Percentiles rank a stretch among this genome's conserved stretches.
phyloP scores from a whole-genome alignment of 352 stramenopile species.

The Phytopythium chamaehyphon region DNA sequence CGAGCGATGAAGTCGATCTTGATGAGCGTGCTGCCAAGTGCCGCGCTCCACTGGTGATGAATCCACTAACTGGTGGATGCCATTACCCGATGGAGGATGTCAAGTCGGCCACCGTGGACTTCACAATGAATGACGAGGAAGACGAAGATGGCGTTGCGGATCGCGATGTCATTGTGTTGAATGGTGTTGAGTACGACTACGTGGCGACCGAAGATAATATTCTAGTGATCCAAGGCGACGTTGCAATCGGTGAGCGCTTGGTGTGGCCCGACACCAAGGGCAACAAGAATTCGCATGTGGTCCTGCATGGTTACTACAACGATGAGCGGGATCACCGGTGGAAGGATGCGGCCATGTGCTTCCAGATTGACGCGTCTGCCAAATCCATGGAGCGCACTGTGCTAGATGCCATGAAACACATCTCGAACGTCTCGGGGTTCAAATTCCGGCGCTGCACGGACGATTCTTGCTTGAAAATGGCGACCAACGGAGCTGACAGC shows the following conservation, averaged over 20 bases:
- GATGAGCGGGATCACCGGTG: slow-evolving; percentile 70
- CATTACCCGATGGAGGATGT: slow-evolving; percentile 66
- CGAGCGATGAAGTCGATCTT: slow-evolving; percentile 14
- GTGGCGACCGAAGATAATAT: slow-evolving; percentile 66
- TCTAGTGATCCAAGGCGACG: slow-evolving; percentile 76
- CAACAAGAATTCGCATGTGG: slow-evolving; percentile 13
- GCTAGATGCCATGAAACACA: slow-evolving; percentile 54
- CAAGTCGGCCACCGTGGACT: neutral
- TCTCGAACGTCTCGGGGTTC: slow-evolving; percentile 61
- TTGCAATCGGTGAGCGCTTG: slow-evolving; percentile 61
- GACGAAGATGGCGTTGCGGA: slow-evolving; percentile 22
- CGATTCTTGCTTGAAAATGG: slow-evolving; percentile 25
- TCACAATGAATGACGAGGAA: slow-evolving; percentile 11
- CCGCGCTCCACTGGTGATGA: slow-evolving; percentile 34
- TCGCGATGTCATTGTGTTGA: slow-evolving; percentile 46
- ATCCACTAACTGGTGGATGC: slow-evolving; percentile 47
- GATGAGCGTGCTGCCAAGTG: slow-evolving; percentile 44
- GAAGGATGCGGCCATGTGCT: slow-evolving; percentile 60
- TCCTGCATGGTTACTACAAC: slow-evolving; percentile 84
- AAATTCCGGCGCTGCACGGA: slow-evolving; percentile 47
- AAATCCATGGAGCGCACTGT: slow-evolving; percentile 34
- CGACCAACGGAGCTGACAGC: neutral
- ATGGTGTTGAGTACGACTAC: slow-evolving; percentile 81
- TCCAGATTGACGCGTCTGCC: slow-evolving; percentile 49
- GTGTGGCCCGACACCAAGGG: slow-evolving; percentile 17